These are phyloP conservation scores for Oidiodendron maius DNA, from an alignment of 495 filamentous ascomycete genomes.

Conservation along the genomic window DNA sequence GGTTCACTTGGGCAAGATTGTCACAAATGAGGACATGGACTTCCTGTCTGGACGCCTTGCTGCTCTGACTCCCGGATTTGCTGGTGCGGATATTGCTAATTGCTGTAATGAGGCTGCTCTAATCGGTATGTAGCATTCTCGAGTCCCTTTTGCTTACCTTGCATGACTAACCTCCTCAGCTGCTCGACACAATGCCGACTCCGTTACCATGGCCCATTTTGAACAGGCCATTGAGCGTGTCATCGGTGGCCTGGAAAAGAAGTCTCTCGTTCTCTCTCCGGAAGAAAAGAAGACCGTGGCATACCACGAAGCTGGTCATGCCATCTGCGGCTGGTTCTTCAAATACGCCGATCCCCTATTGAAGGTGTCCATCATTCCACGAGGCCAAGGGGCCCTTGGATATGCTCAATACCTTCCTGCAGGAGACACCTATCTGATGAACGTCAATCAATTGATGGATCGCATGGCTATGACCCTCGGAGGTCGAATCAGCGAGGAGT, in stretches of 20 bases:
- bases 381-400: conserved; percentile 85
- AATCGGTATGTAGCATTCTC: conserved; percentile 69
- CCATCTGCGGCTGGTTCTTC: conserved; percentile 98
- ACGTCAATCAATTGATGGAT: conserved; percentile 92
- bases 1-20: conserved; percentile 88
- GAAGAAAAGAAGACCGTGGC: conserved; percentile 92
- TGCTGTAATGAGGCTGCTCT: conserved; percentile 96
- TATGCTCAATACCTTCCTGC: conserved; percentile 96
- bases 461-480: conserved; percentile 99
- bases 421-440: conserved; percentile 90
- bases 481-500: conserved; percentile 87
- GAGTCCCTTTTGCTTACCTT: background rate
- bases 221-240: conserved; percentile 97
- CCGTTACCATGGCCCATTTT: conserved; percentile 82
- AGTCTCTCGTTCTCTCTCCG: conserved; percentile 84
- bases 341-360: conserved; percentile 92
- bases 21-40: conserved; percentile 83
- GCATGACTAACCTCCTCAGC: conserved; percentile 49
- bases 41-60: conserved; percentile 80
- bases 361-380: conserved; percentile 97
- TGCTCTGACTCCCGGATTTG: conserved; percentile 90
- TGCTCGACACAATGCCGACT: conserved; percentile 70
- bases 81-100: conserved; percentile 96
- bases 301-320: conserved; percentile 97
- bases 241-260: conserved; percentile 93